Evolutionary conservation across 306 rosid species (phyloP).

Genomic region (Pterocarpus macrocarpus): DNA sequence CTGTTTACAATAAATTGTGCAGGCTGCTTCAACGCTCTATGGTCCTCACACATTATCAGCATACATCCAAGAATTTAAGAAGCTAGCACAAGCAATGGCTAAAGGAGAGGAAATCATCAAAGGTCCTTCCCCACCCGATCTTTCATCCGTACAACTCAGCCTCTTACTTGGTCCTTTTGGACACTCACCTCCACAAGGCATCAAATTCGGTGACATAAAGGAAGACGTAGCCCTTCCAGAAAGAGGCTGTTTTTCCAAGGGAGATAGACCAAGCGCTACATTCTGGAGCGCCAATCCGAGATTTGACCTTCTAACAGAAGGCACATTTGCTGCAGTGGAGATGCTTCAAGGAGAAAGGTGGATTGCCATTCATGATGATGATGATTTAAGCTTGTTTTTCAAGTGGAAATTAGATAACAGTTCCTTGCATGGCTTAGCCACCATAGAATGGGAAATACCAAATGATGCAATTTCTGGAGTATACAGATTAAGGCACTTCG

Average conservation of each 20-base stretch:
- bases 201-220: constrained; percentile 72
- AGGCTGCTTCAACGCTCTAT: constrained; percentile 90
- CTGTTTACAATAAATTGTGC: constrained; percentile 19
- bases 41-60: constrained; percentile 93
- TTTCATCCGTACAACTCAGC: constrained; percentile 62
- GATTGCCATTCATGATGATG: constrained; percentile 72
- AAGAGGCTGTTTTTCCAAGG: constrained; percentile 62
- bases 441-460: constrained; percentile 82
- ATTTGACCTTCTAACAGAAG: constrained; percentile 78
- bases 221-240: constrained; percentile 66
- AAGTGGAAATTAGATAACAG: constrained; percentile 67
- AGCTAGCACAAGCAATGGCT: constrained; percentile 77
- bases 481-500: constrained; percentile 77
- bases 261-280: constrained; percentile 66
- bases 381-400: constrained; percentile 74
- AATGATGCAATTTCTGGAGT: constrained; percentile 60
- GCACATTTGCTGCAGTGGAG: constrained; percentile 79
- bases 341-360: constrained; percentile 66
- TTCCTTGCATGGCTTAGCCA: constrained; percentile 55
- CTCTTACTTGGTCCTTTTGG: constrained; percentile 52
- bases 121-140: constrained; percentile 77
- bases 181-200: constrained; percentile 59
- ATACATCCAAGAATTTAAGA: constrained; percentile 83
- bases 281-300: constrained; percentile 87
- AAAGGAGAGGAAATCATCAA: constrained; percentile 51